Percentiles rank a stretch among this genome's conserved stretches.
Conservation (phyloP, 495 filamentous ascomycete species). For the Copromyces sp. region DNA sequence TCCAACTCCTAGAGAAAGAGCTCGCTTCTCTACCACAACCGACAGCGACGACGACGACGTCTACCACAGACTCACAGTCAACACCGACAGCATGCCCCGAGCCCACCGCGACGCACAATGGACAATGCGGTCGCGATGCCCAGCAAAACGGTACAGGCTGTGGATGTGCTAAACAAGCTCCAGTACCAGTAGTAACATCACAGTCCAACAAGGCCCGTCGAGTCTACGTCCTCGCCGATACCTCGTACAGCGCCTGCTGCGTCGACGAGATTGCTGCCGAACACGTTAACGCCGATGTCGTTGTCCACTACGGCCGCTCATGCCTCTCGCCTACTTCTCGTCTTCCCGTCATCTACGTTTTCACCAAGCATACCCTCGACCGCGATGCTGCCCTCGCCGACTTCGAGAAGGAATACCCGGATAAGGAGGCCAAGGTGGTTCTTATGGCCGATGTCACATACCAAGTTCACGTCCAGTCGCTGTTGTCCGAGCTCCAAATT, state of each 20-base stretch:
- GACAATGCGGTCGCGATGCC: neutral
- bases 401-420: constrained; percentile 60
- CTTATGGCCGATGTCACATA: constrained; percentile 89
- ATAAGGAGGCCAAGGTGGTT: constrained; percentile 53
- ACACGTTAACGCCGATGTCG: constrained; percentile 80
- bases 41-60: neutral
- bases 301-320: constrained; percentile 89
- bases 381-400: constrained; percentile 44
- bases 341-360: constrained; percentile 86
- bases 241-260: constrained; percentile 93
- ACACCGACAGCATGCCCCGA: neutral
- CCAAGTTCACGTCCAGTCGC: constrained; percentile 50
- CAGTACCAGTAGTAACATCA: neutral
- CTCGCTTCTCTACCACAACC: constrained; percentile 24
- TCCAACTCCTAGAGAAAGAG: constrained; percentile 53
- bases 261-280: constrained; percentile 96
- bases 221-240: constrained; percentile 85
- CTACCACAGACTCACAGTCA: neutral
- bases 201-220: constrained; percentile 7
- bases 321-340: constrained; percentile 86
- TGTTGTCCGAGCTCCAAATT: constrained; percentile 40
- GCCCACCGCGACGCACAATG: neutral
- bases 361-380: constrained; percentile 60
- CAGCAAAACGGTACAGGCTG: neutral
- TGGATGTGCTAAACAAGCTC: neutral